A percentile compares a stretch with the other conserved stretches of the same genome.
Evolutionary conservation across 2,329 filamentous ascomycete species (phyloP).

Genomic region (Hypoxylon sp.): DNA sequence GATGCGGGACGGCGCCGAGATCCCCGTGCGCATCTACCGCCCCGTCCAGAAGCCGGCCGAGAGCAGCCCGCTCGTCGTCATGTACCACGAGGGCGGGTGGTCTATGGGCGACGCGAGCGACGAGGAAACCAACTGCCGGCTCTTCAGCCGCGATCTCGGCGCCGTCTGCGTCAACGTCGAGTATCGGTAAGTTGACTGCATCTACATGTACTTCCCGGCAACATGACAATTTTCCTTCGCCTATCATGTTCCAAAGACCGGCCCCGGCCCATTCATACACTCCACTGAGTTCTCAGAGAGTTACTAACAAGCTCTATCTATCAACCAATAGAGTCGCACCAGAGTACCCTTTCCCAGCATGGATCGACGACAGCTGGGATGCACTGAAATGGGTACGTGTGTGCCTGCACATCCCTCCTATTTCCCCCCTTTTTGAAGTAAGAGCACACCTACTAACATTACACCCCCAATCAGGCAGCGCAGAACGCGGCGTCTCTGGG

Average conservation of each 20-base stretch:
- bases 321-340: slow-evolving; percentile 50
- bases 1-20: slow-evolving; percentile 46
- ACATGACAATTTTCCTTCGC: neutral
- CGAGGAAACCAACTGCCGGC: slow-evolving; percentile 45
- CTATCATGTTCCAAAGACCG: neutral
- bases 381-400: slow-evolving; percentile 52
- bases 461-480: slow-evolving; percentile 35
- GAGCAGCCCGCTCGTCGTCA: slow-evolving; percentile 44
- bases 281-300: neutral
- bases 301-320: neutral
- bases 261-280: neutral
- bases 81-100: slow-evolving; percentile 49
- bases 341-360: slow-evolving; percentile 55
- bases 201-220: neutral
- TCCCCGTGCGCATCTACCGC: slow-evolving; percentile 45
- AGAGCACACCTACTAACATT: neutral
- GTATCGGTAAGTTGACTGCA: slow-evolving; percentile 46
- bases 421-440: neutral
- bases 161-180: slow-evolving; percentile 53
- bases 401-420: slow-evolving; percentile 1
- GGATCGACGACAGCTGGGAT: slow-evolving; percentile 55
- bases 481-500: slow-evolving; percentile 50
- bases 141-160: slow-evolving; percentile 45
- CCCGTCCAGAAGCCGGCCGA: slow-evolving; percentile 32
- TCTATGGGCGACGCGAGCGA: slow-evolving; percentile 46